Evolutionary conservation across 805 yeast species (phyloP).

Genomic region (Candida berthetii): DNA sequence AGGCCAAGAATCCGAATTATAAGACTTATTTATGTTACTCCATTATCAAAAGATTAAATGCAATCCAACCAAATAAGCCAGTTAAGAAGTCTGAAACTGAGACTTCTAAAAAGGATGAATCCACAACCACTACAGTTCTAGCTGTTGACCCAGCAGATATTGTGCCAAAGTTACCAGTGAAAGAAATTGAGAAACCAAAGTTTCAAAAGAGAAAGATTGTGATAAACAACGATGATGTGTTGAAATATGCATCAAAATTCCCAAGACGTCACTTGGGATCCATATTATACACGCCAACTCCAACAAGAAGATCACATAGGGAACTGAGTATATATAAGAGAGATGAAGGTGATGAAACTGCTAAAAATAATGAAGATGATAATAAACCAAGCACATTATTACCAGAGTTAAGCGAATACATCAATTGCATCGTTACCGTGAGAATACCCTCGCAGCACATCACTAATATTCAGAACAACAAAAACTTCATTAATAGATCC

Average conservation of each 20-base stretch:
- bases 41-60: slow-evolving; percentile 20
- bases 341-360: not conserved
- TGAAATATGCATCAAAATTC: slow-evolving; percentile 32
- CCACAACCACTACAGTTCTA: not conserved
- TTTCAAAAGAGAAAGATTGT: slow-evolving; percentile 18
- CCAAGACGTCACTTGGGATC: slow-evolving; percentile 46
- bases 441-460: slow-evolving; percentile 20
- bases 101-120: not conserved
- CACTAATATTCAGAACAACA: slow-evolving; percentile 17
- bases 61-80: slow-evolving; percentile 9
- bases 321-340: slow-evolving; percentile 6
- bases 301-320: slow-evolving; percentile 35
- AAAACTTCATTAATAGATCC: slow-evolving; percentile 22
- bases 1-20: slow-evolving; percentile 18
- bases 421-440: slow-evolving; percentile 30
- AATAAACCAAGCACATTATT: slow-evolving; percentile 17
- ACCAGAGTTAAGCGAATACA: slow-evolving; percentile 29
- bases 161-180: not conserved
- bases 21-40: slow-evolving; percentile 22
- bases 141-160: not conserved
- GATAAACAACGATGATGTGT: slow-evolving; percentile 33
- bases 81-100: not conserved
- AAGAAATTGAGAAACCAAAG: not conserved
- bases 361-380: slow-evolving; percentile 1
- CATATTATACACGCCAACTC: slow-evolving; percentile 50